These are phyloP conservation scores for Falciphora oryzae DNA, from an alignment of 2,329 filamentous ascomycete species.

Conservation along the genomic window DNA sequence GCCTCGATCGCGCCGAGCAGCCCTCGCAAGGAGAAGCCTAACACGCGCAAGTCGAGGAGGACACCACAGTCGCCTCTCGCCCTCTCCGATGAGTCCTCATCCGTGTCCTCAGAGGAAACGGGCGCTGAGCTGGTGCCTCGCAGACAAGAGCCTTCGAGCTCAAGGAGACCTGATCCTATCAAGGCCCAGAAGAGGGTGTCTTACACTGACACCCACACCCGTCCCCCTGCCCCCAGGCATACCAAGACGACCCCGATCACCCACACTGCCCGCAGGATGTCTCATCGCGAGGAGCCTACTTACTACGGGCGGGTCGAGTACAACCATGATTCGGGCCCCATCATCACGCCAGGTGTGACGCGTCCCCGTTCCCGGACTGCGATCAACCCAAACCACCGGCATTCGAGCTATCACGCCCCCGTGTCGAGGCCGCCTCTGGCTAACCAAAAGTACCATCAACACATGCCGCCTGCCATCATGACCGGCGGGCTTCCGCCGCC, in stretches of 20 bases:
- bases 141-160: constrained; percentile 15
- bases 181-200: constrained; percentile 22
- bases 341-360: constrained; percentile 22
- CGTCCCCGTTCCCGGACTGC: constrained; percentile 35
- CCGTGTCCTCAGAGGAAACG: constrained; percentile 1
- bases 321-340: constrained; percentile 21
- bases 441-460: constrained; percentile 27
- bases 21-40: constrained; percentile 43
- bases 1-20: constrained; percentile 36
- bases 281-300: constrained; percentile 27
- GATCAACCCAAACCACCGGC: constrained; percentile 20
- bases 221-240: constrained; percentile 28
- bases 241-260: constrained; percentile 30
- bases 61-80: background rate
- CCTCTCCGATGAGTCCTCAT: constrained; percentile 1
- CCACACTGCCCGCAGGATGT: constrained; percentile 22
- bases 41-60: constrained; percentile 36
- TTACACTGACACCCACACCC: constrained; percentile 13
- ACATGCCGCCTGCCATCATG: constrained; percentile 22
- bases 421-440: constrained; percentile 30
- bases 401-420: constrained; percentile 30
- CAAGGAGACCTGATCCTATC: constrained; percentile 16
- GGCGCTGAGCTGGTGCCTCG: constrained; percentile 1
- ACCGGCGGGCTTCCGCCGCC: constrained; percentile 20
- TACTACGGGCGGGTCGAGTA: constrained; percentile 30